Base-by-base conservation (phyloP, 225 moss, liverwort and hornwort species). In the Polytrichum commune region DNA sequence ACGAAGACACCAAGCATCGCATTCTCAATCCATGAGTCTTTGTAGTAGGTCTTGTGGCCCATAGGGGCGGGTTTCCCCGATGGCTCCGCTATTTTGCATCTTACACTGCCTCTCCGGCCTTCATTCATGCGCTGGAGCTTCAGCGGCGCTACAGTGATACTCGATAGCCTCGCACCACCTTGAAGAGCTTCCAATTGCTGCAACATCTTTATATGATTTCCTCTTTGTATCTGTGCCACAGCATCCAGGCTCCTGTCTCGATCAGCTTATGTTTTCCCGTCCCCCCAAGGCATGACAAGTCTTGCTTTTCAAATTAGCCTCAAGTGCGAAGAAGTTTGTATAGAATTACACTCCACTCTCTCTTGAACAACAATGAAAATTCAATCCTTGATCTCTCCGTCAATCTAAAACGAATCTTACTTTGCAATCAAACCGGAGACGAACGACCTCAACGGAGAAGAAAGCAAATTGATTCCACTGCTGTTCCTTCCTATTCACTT, bases 61-160 rank as follows among this genome's bases (percentile, higher is more conserved):
- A 97, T 86, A 63, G 97, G 90, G 23, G 94, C 97, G 54, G 82
- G 87, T 74, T 86, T 80, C 38, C 97, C 97, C 1, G 88, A 88
- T 62, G 92, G 88, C 74, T 97, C 94, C 62, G 94, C 92, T 84
- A 97, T 46, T 32, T 78, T 82, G 62, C 91, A 92, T 38, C 87
- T 77, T 54, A 82, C 67, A 62, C 30, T 60, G n/a, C 73, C 68
- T 54, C 56, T 0, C 55, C 1, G 30, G 18, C 24, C 25, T 13
- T 7, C 54, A 57, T 22, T 32, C 26, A 64, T 67, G 28, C 62
- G 75, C 69, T 63, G 62, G 26, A 60, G 62, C 63, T 56, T 23
- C 6, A 26, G 32, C 24, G 74, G 66, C 8, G 66, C 65, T 19
- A 69, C 62, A 62, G 69, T 58, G 53, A 72, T 27, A 69, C 62